These are phyloP conservation scores for Hyphodiscus hymeniophilus DNA, from an alignment of 495 filamentous ascomycete species.

Conservation along the genomic window DNA sequence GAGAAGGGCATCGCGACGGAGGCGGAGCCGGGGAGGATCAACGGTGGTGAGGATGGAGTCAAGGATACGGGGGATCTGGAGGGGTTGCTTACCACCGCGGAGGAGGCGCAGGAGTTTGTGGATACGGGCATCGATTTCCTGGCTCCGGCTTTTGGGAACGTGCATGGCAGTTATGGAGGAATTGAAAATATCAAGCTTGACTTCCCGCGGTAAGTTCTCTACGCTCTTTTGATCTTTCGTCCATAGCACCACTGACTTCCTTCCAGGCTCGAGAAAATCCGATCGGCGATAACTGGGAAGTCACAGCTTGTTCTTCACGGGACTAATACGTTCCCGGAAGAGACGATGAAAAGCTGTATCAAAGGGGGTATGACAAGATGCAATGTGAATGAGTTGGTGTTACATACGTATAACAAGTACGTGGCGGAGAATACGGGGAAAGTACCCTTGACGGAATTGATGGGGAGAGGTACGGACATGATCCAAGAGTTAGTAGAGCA, in stretches of 20 bases:
- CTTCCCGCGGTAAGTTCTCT: constrained; percentile 12
- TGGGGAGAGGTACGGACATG: constrained; percentile 61
- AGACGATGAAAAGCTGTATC: constrained; percentile 62
- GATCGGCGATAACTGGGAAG: constrained; percentile 48
- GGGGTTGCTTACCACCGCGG: constrained; percentile 67
- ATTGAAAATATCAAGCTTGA: constrained; percentile 23
- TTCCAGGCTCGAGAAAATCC: constrained; percentile 45
- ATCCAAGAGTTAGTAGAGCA: constrained; percentile 73
- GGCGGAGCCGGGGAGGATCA: constrained; percentile 72
- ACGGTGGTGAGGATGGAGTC: constrained; percentile 79
- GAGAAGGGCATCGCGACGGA: constrained; percentile 69
- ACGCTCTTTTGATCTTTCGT: neutral
- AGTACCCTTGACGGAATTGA: constrained; percentile 55
- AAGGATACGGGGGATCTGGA: constrained; percentile 68
- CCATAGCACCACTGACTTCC: neutral
- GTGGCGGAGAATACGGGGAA: constrained; percentile 60
- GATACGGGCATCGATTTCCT: constrained; percentile 70
- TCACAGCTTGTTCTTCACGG: constrained; percentile 72
- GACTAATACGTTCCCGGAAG: constrained; percentile 63
- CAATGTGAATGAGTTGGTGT: constrained; percentile 80
- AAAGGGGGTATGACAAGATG: constrained; percentile 64
- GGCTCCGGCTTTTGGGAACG: constrained; percentile 79
- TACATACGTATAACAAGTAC: constrained; percentile 57
- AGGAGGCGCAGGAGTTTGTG: constrained; percentile 70
- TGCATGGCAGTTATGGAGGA: constrained; percentile 71